Evolutionary conservation across 75 land plant genomes (phyloP), one percentile per base, ranked within the genome.

Genomic region (Azolla pinnata): DNA sequence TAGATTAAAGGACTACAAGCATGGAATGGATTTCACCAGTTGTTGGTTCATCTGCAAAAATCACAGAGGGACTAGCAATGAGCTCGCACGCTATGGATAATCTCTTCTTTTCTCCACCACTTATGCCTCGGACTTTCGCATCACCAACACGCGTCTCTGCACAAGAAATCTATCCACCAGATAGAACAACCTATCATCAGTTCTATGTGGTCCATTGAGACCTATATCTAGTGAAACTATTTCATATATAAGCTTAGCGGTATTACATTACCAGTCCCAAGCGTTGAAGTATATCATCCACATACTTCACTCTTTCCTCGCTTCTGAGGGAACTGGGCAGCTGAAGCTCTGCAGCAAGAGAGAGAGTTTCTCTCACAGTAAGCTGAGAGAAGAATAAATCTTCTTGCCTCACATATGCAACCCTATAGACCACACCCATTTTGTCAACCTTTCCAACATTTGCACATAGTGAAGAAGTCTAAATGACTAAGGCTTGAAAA

Each of bases 31-130:
- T 25, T 61, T 31, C 60, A 81, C 99, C 99, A 30, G 99, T 95
- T 28, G 99, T 95, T 18, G 99, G 99, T 62, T 95, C 97, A 81
- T 95, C 97, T 4, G 97, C 97, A 80, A 89, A 95, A 29, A 95
- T 82, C 19, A 95, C 88, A 28, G 99, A 95, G 46, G 91, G 97
- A 68, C 99, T 95, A 21, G 99, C 99, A 46, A 95, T 95, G 62
- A 95, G 71, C 68, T 95, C 99, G 67, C 99, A 95, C 17, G 97
- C 99, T 60, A 95, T 63, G 5, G 99, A 86, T 4, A 90, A 63
- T 29, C 99, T 77, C 56, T 95, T 95, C 73, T 86, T 95, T 67
- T 95, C 99, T 26, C 99, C 99, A 26, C 99, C 99, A 78, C 97
- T 95, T 27, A 95, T 90, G 33, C 99, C 99, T 24, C 96, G 83